Evolutionary conservation across 2,329 filamentous ascomycete genomes (phyloP), one percentile per base, ranked within the genome.

Genomic region (Talaromyces funiculosus): DNA sequence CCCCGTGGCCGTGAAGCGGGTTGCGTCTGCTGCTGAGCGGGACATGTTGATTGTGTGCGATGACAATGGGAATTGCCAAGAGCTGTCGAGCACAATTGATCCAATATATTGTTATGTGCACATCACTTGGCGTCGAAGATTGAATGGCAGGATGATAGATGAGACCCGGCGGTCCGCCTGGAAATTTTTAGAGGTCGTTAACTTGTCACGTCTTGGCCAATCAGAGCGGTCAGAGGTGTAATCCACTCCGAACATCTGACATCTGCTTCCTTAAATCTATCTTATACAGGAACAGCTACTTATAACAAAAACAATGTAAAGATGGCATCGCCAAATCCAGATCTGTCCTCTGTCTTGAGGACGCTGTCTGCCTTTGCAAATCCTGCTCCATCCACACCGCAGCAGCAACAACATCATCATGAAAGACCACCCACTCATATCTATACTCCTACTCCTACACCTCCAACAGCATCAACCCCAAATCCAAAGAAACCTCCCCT

Each of bases 1-100:
- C 59, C 77, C 77, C 61, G 77, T 80, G 62, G 79, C 78, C 62
- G 79, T 81, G 71, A 81, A 81, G 62, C 79, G 74, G 64, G 78
- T 81, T 68, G 78, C 77, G 68, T 81, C 78, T 65, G 76, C 73
- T 62, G 78, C 77, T 69, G 75, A 79, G 69, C 74, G 77, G 68
- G 77, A 77, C 77, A 79, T 79, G 5, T 62, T 54, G 37, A 33
- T 54, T 56, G 53, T 20, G 37, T 31, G n/a, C 43, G 43, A 16
- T 24, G 40, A 22, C 5, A 9, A 10, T 49, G 26, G 16, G 18
- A 4, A 31, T 9, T 33, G 45, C 12, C 43, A 16, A 31, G 43
- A 29, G 8, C 5, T 6, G 16, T 29, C n/a, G 45, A 31, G 24
- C 9, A 49, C 24, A 31, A 49, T 31, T 49, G 45, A 18, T 18